These are phyloP conservation scores for Phyllosticta capitalensis DNA, from an alignment of 2,329 filamentous ascomycete genomes.

Conservation along the genomic window DNA sequence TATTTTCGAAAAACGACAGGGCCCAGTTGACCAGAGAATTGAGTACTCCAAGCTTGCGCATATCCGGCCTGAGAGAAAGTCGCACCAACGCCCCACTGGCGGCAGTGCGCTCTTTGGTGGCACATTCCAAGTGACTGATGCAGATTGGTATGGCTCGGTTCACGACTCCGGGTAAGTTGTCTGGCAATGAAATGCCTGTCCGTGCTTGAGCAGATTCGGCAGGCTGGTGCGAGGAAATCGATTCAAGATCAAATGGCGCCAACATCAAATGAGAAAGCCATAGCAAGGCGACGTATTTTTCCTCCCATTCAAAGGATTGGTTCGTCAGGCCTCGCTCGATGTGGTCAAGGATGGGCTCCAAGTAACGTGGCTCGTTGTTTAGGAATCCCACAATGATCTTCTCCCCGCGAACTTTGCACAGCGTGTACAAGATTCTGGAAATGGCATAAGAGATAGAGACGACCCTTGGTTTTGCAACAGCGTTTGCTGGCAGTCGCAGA, in stretches of 20 bases:
- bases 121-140: conserved; percentile 58
- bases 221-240: conserved; percentile 58
- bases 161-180: conserved; percentile 58
- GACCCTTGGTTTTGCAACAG: neutral
- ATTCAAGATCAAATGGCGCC: conserved; percentile 81
- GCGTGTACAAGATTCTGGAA: conserved; percentile 71
- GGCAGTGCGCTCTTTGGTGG: conserved; percentile 82
- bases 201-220: conserved; percentile 18
- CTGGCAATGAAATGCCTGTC: conserved; percentile 46
- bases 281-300: conserved; percentile 75
- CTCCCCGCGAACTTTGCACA: conserved; percentile 89
- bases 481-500: conserved; percentile 2
- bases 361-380: conserved; percentile 76
- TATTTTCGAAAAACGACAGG: conserved; percentile 48
- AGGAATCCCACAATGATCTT: conserved; percentile 89
- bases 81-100: conserved; percentile 76
- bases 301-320: conserved; percentile 57
- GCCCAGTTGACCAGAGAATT: conserved; percentile 62
- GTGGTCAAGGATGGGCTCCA: conserved; percentile 69
- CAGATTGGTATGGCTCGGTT: conserved; percentile 61
- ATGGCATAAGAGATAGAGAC: conserved; percentile 46
- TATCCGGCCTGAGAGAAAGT: conserved; percentile 74
- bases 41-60: conserved; percentile 68
- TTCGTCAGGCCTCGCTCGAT: conserved; percentile 51
- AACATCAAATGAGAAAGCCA: conserved; percentile 55